Evolutionary conservation across 2,329 filamentous ascomycete genomes (phyloP).

Genomic region (Fusarium sp.): DNA sequence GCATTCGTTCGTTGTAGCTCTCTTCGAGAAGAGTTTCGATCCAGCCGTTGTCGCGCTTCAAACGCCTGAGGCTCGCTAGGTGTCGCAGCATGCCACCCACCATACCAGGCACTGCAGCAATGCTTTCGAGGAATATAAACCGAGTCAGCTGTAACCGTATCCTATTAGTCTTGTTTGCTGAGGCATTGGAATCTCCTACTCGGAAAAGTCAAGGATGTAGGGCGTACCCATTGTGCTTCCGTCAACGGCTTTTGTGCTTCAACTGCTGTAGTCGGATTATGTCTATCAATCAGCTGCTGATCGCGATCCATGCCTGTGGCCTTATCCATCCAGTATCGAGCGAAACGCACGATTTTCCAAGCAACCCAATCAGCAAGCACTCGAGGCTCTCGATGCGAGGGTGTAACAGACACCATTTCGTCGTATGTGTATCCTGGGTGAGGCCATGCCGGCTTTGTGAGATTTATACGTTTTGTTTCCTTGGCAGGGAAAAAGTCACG

Average conservation of each 20-base stretch:
- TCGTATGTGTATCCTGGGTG: conserved; percentile 83
- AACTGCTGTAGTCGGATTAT: conserved; percentile 69
- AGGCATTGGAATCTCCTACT: not conserved
- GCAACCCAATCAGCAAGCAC: conserved; percentile 85
- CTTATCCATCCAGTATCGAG: conserved; percentile 86
- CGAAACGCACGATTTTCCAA: conserved; percentile 80
- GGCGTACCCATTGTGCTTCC: conserved; percentile 83
- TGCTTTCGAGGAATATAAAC: conserved; percentile 94
- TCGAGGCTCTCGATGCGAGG: conserved; percentile 83
- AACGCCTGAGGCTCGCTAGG: conserved; percentile 83
- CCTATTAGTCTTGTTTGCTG: too few relatives aligned
- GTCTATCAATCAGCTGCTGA: conserved; percentile 74
- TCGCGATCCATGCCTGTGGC: conserved; percentile 82
- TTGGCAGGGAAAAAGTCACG: conserved; percentile 75
- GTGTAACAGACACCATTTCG: conserved; percentile 81
- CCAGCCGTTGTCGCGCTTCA: conserved; percentile 96
- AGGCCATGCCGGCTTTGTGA: conserved; percentile 77
- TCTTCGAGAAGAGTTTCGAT: conserved; percentile 94
- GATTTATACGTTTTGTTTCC: conserved; percentile 73
- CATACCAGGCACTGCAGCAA: conserved; percentile 97
- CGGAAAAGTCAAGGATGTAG: not conserved
- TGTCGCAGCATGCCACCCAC: conserved; percentile 96
- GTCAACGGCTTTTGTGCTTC: conserved; percentile 75
- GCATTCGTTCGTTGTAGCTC: conserved; percentile 95
- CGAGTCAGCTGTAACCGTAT: conserved; percentile 57